Percentiles rank a stretch among this genome's conserved stretches.
Evolutionary conservation across 768 basidiomycete genomes (phyloP).

Genomic region (Pisolithus orientalis): DNA sequence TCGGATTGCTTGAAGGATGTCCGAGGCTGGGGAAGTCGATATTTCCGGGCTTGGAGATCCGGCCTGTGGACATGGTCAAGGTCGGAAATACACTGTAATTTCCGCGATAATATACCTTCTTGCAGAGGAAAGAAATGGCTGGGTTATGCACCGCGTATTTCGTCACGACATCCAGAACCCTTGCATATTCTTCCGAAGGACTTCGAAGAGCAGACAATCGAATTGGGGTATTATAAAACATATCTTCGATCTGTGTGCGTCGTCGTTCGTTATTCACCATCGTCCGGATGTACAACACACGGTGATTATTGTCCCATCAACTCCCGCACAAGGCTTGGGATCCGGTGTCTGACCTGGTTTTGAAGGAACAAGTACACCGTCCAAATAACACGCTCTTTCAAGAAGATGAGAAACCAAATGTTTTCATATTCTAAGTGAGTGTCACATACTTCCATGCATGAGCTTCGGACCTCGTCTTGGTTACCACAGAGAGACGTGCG

Average conservation of each 20-base stretch:
- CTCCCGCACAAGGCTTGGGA: slow-evolving; percentile 88
- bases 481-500: slow-evolving; percentile 81
- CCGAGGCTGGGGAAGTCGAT: slow-evolving; percentile 67
- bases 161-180: slow-evolving; percentile 87
- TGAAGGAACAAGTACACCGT: slow-evolving; percentile 64
- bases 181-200: slow-evolving; percentile 84
- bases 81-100: background rate
- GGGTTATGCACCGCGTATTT: slow-evolving; percentile 95
- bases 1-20: slow-evolving; percentile 63
- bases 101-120: slow-evolving; percentile 53
- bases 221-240: slow-evolving; percentile 91
- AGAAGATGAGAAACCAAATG: background rate
- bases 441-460: slow-evolving; percentile 91
- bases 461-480: slow-evolving; percentile 74
- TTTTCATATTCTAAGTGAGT: background rate
- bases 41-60: slow-evolving; percentile 74
- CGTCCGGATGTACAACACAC: slow-evolving; percentile 36
- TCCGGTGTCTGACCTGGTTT: slow-evolving; percentile 69
- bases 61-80: slow-evolving; percentile 38
- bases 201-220: slow-evolving; percentile 81
- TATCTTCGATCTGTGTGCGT: slow-evolving; percentile 73
- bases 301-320: slow-evolving; percentile 86
- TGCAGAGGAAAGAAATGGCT: slow-evolving; percentile 81
- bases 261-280: background rate
- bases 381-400: slow-evolving; percentile 70